Evolutionary conservation across 768 basidiomycete genomes (phyloP), one percentile per base, ranked within the genome.

Genomic region (Bullera alba): DNA sequence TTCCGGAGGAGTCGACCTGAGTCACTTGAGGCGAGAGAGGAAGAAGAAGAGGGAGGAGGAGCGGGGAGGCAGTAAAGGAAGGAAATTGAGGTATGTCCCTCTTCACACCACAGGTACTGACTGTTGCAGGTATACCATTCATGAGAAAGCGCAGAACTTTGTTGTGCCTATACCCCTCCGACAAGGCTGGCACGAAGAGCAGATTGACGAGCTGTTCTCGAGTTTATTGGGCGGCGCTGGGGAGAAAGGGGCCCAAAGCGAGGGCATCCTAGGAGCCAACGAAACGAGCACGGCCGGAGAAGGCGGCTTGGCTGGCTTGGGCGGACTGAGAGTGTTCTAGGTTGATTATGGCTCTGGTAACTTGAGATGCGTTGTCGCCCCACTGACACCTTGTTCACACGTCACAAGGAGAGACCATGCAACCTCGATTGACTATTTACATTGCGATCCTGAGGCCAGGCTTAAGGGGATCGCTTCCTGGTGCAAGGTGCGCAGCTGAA

Each of bases 81-180:
- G 93, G 51, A 93, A 91, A 72, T 74, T 99, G 55, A 79, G 92
- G 83, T 86, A 34, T 26, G 81, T 75, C 16, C 34, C 29, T n/a
- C 25, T n/a, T 34, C 14, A 23, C 42, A n/a, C 26, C 5, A 19
- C 21, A 44, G 29, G 41, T 21, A 15, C 7, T 35, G 46, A 10
- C 12, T 28, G n/a, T n/a, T n/a, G 28, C 67, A 86, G 87, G 48
- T 95, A 90, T 70, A 86, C 93, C 57, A 83, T 87, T 1, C 95
- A 97, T 65, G 91, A 97, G 63, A 97, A 95, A 75, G 76, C 95
- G 43, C 87, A 91, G 71, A 90, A 91, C 72, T 97, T 96, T 69
- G 93, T 93, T 85, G 87, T 91, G 1, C 93, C 93, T 5, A 83
- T 91, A 26, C 64, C 69, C 19, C 61, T 74, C 0, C 69, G 74